Conservation (phyloP, 2,329 filamentous ascomycete genomes). For the Aureobasidium melanogenum region DNA sequence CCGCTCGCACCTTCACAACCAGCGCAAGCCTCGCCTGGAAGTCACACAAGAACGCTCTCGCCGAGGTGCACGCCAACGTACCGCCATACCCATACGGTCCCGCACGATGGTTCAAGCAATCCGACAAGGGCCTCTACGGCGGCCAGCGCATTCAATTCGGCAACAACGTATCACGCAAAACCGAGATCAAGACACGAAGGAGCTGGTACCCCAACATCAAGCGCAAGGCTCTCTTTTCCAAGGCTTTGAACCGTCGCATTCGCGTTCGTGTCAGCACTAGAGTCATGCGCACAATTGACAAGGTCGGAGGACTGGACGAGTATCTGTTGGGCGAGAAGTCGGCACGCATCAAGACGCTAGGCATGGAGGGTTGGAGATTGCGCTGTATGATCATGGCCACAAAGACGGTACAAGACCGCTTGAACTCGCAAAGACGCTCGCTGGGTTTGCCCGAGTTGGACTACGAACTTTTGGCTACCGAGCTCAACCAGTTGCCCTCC, state of each 20-base stretch:
- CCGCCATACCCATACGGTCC: constrained; percentile 63
- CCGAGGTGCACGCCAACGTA: constrained; percentile 17
- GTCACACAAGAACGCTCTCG: constrained; percentile 16
- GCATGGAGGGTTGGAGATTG: constrained; percentile 81
- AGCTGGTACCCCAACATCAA: constrained; percentile 67
- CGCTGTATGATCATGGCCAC: constrained; percentile 87
- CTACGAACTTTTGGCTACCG: constrained; percentile 22
- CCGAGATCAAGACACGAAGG: constrained; percentile 62
- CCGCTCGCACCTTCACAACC: constrained; percentile 24
- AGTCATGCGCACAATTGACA: constrained; percentile 60
- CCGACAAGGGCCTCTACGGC: constrained; percentile 51
- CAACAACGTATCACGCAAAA: constrained; percentile 62
- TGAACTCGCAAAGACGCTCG: constrained; percentile 54
- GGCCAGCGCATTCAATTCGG: constrained; percentile 64
- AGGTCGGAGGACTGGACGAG: constrained; percentile 80
- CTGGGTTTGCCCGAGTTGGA: constrained; percentile 54
- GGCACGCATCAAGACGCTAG: constrained; percentile 72
- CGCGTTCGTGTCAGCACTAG: constrained; percentile 61
- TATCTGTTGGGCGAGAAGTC: constrained; percentile 79
- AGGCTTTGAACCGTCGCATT: constrained; percentile 52
- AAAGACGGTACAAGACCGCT: constrained; percentile 53
- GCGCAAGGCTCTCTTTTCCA: constrained; percentile 58
- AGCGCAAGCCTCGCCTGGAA: constrained; percentile 16
- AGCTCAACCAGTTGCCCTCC: constrained; percentile 13
- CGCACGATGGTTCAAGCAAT: constrained; percentile 66